Percentiles rank a stretch among this genome's conserved stretches.
Conservation (phyloP, 2,329 filamentous ascomycete genomes). For the Coniochaeta ligniaria region DNA sequence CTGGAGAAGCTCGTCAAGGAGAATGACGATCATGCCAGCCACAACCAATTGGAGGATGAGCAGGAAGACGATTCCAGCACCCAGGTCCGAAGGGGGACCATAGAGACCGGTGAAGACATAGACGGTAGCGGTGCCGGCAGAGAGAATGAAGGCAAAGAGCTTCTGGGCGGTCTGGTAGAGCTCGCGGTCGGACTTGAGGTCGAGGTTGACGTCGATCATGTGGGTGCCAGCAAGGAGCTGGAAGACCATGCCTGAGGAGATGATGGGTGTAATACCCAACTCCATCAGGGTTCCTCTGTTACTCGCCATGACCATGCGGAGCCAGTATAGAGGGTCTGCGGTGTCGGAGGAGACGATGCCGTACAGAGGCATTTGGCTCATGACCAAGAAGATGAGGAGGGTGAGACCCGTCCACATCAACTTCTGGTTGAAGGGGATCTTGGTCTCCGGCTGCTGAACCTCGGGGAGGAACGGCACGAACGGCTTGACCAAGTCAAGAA, state of each 20-base stretch:
- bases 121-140: slow-evolving; percentile 94
- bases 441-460: slow-evolving; percentile 97
- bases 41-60: slow-evolving; percentile 96
- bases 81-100: slow-evolving; percentile 91
- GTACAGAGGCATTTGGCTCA: slow-evolving; percentile 99
- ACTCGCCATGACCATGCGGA: slow-evolving; percentile 99
- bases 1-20: slow-evolving; percentile 97
- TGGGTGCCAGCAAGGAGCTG: slow-evolving; percentile 99
- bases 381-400: slow-evolving; percentile 97
- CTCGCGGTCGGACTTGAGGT: slow-evolving; percentile 99
- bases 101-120: slow-evolving; percentile 98
- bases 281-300: slow-evolving; percentile 97
- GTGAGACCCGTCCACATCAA: slow-evolving; percentile 93
- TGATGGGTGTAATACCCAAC: slow-evolving; percentile 95
- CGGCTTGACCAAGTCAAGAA: slow-evolving; percentile 99
- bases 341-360: slow-evolving; percentile 98
- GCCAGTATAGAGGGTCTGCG: slow-evolving; percentile 98
- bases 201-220: slow-evolving; percentile 99
- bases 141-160: slow-evolving; percentile 94
- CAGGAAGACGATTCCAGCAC: slow-evolving; percentile 95
- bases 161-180: slow-evolving; percentile 99
- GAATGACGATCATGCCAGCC: slow-evolving; percentile 96
- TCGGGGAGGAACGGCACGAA: slow-evolving; percentile 99
- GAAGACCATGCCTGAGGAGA: slow-evolving; percentile 99
- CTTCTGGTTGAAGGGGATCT: slow-evolving; percentile 98